A percentile compares a stretch with the other conserved stretches of the same genome.
Conservation (phyloP, 805 yeast species). For the Starmerella gropengiesseri region DNA sequence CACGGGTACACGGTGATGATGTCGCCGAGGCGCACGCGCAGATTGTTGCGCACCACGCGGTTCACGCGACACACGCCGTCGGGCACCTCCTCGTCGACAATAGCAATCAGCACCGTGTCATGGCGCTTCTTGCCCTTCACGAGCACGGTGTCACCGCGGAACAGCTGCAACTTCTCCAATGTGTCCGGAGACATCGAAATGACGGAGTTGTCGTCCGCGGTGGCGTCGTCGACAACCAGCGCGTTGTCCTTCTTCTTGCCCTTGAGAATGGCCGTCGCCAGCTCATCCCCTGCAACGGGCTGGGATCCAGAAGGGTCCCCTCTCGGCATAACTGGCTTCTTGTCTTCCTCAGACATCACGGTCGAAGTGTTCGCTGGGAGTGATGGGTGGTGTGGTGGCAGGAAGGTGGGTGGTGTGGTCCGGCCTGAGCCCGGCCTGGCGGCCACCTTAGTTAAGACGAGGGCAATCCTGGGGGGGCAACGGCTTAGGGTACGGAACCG, state of each 20-base stretch:
- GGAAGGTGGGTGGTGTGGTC: conserved; percentile 1
- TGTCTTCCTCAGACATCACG: conserved; percentile 25
- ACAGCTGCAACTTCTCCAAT: conserved; percentile 86
- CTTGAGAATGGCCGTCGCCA: conserved; percentile 95
- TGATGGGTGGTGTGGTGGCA: neutral
- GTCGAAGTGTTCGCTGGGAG: neutral
- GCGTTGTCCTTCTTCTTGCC: conserved; percentile 97
- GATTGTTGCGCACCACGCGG: conserved; percentile 90
- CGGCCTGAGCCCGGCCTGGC: neutral
- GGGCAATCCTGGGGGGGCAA: neutral
- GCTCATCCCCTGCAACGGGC: conserved; percentile 38
- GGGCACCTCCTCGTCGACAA: conserved; percentile 92
- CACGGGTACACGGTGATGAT: conserved; percentile 85
- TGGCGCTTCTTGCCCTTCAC: conserved; percentile 97
- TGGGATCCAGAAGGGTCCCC: conserved; percentile 19
- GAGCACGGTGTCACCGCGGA: conserved; percentile 94
- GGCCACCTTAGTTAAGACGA: conserved; percentile 6
- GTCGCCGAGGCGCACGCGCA: conserved; percentile 90
- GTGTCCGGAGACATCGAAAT: conserved; percentile 91
- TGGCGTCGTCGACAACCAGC: conserved; percentile 90
- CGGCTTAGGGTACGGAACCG: conserved; percentile 2
- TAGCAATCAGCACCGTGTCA: conserved; percentile 90
- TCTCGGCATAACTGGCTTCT: conserved; percentile 36
- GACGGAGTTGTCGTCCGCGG: conserved; percentile 89
- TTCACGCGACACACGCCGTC: conserved; percentile 91